Base-by-base conservation (phyloP, 106 monocot species). In the Dactylorhiza incarnata region DNA sequence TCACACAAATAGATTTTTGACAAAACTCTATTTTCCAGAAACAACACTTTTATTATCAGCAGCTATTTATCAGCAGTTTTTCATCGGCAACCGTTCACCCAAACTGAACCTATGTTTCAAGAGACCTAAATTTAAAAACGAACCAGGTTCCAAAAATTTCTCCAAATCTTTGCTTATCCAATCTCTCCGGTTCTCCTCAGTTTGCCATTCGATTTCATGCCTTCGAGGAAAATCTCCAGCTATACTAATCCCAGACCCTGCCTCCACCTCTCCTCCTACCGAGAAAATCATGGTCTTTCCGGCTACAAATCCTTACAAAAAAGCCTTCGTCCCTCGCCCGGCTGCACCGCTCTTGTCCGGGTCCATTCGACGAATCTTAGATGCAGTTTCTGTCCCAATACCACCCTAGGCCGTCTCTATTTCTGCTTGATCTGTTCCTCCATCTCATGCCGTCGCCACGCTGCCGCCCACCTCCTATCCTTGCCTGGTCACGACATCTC, bases 381-480 rank as follows among this genome's bases (percentile, higher is more conserved):
- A 45, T 87, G 86, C 48, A 48, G n/a, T 52, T 68, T 22, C 26
- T 47, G 48, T 44, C 82, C 87, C 80, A 68, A 73, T 3, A 25
- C 22, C 19, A 9, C 44, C 68, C 29, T n/a, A 12, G 56, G 61
- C 48, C 76, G 87, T 29, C 65, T 80, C 19, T 87, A 84, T 46
- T 45, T 82, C 73, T 90, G 89, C 82, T 55, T 90, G 67, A 71
- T 84, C 49, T 90, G 89, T 82, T 80, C 79, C 25, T 56, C 63
- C 16, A 53, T 81, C 45, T 77, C 66, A 45, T 90, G 89, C 75
- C 66, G 68, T 17, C 73, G 74, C 12, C 86, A 90, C 78, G 73
- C 84, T 17, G 12, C 37, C 9, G 25, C 50, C 59, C 89, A 89
- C 58, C 13, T 73, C 15, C 17, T 26, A 22, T 65, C 52, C 9